phyloP scores from a whole-genome alignment of 495 filamentous ascomycete genomes.

The Parmelia sp. region DNA sequence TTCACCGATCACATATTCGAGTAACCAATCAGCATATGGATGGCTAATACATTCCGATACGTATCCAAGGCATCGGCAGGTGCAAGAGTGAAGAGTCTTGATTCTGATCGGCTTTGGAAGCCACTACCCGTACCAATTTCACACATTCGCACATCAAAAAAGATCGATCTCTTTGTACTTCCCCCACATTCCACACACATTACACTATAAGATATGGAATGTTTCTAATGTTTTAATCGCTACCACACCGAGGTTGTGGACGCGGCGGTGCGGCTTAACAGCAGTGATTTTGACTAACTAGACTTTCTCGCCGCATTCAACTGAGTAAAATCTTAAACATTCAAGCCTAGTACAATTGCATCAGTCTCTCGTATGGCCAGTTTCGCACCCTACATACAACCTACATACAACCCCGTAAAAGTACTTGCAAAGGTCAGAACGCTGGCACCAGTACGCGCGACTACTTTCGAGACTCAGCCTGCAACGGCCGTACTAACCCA shows the following conservation, averaged over 20 bases:
- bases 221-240: neutral
- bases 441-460: too few species aligned
- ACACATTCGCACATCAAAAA: neutral
- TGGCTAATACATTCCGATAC: constrained; percentile 22
- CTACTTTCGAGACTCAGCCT: too few species aligned
- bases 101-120: neutral
- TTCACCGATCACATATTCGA: constrained; percentile 15
- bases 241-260: neutral
- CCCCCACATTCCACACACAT: neutral
- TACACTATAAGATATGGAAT: neutral
- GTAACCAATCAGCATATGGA: constrained; percentile 1
- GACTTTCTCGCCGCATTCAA: neutral
- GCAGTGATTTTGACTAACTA: neutral
- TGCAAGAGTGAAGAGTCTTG: neutral
- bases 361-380: neutral
- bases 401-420: neutral
- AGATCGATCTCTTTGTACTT: neutral
- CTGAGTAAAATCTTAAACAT: neutral
- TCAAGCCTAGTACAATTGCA: neutral
- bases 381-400: neutral
- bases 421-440: neutral
- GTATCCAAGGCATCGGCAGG: neutral
- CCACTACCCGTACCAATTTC: neutral
- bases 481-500: neutral
- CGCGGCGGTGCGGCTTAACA: neutral